A percentile compares a stretch with the other conserved stretches of the same genome.
Conservation (phyloP, 2,329 filamentous ascomycete species). For the Myriosclerotinia duriaeana region DNA sequence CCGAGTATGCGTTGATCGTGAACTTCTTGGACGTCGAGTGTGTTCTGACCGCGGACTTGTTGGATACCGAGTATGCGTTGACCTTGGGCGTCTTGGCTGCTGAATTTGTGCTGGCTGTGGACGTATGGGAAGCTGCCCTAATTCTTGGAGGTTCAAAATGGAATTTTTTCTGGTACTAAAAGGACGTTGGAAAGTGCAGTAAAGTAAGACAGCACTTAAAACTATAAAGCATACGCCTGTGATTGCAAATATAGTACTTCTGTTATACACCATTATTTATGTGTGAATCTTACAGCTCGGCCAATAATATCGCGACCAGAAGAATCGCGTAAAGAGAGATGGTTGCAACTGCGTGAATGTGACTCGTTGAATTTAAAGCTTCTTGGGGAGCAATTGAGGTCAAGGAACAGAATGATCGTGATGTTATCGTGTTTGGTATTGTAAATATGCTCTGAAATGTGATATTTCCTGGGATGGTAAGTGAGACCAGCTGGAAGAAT, state of each 20-base stretch:
- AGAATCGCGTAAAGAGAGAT: background rate
- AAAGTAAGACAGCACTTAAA: background rate
- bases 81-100: background rate
- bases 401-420: background rate
- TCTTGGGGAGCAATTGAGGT: background rate
- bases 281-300: background rate
- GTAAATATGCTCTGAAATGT: background rate
- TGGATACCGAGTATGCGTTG: background rate
- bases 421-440: background rate
- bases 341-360: background rate
- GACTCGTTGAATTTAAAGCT: background rate
- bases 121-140: background rate
- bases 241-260: background rate
- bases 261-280: background rate
- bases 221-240: conserved; percentile 13
- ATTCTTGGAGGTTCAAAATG: background rate
- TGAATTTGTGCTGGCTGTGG: background rate
- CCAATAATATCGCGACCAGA: background rate
- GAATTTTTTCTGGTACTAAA: background rate
- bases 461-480: background rate
- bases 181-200: background rate
- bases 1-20: background rate
- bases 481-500: background rate
- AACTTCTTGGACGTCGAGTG: background rate
- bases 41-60: no score